These are phyloP conservation scores for Dothideomycetidae sp. DNA, from an alignment of 2,329 filamentous ascomycete genomes.

Conservation along the genomic window DNA sequence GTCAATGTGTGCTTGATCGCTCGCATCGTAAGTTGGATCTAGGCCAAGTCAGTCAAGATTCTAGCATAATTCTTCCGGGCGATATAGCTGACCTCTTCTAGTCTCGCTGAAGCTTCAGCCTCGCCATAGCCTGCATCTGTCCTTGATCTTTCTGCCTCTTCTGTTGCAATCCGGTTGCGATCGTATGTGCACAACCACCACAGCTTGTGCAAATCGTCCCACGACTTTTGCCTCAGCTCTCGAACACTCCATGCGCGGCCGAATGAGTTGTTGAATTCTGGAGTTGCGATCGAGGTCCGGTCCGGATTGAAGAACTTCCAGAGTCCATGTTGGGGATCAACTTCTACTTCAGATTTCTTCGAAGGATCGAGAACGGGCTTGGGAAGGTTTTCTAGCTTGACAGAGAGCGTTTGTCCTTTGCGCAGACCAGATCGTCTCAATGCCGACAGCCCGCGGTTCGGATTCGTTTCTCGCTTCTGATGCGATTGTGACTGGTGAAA, in stretches of 20 bases:
- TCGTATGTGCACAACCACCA: slow-evolving; percentile 95
- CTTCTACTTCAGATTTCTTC: slow-evolving; percentile 41
- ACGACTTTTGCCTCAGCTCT: slow-evolving; percentile 78
- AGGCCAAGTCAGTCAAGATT: slow-evolving; percentile 8
- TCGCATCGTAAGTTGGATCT: slow-evolving; percentile 67
- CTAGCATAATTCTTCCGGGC: background rate
- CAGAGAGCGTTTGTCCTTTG: slow-evolving; percentile 56
- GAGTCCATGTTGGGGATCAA: slow-evolving; percentile 67
- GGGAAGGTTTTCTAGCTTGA: slow-evolving; percentile 58
- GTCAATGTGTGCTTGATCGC: slow-evolving; percentile 73
- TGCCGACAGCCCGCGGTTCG: slow-evolving; percentile 65
- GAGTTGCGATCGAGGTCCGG: slow-evolving; percentile 54
- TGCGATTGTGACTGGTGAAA: slow-evolving; percentile 18
- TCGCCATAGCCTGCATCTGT: slow-evolving; percentile 60
- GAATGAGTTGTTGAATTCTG: slow-evolving; percentile 55
- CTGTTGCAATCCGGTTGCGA: slow-evolving; percentile 76
- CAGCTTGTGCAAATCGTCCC: slow-evolving; percentile 80
- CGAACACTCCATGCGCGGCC: slow-evolving; percentile 73
- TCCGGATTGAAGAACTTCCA: slow-evolving; percentile 79
- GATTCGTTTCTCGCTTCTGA: slow-evolving; percentile 52
- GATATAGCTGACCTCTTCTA: slow-evolving; percentile 44
- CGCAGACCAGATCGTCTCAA: slow-evolving; percentile 56
- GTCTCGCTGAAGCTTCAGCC: slow-evolving; percentile 48
- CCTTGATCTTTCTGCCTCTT: slow-evolving; percentile 51
- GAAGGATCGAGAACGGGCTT: slow-evolving; percentile 49